Percentiles rank a stretch among this genome's conserved stretches.
phyloP scores from a whole-genome alignment of 768 basidiomycete species.

The Lepiota brunneoincarnata region DNA sequence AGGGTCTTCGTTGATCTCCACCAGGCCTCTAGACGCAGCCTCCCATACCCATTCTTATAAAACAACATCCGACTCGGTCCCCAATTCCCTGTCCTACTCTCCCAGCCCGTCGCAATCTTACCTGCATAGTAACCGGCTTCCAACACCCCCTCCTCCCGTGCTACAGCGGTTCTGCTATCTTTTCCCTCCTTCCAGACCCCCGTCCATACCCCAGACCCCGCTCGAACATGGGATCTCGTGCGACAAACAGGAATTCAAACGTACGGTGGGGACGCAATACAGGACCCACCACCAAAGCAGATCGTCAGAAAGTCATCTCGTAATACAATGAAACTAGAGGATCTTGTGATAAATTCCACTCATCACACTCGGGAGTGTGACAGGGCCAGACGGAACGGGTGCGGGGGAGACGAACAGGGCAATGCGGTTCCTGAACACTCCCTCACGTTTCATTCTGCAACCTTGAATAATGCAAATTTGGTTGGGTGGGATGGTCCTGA shows the following conservation, averaged over 20 bases:
- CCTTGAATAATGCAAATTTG: slow-evolving; percentile 29
- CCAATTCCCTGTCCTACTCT: too few relatives aligned
- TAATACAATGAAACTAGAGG: too few relatives aligned
- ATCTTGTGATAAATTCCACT: neutral
- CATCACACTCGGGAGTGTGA: neutral
- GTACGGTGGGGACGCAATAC: slow-evolving; percentile 29
- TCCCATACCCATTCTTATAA: too few relatives aligned
- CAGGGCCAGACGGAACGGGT: neutral
- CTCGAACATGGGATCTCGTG: slow-evolving; percentile 6
- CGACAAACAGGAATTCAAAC: slow-evolving; percentile 18
- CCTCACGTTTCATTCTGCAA: slow-evolving; percentile 15
- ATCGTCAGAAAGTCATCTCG: neutral
- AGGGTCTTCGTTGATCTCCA: too few relatives aligned
- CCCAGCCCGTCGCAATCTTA: too few relatives aligned
- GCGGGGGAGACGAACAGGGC: neutral
- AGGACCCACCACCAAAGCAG: slow-evolving; percentile 20
- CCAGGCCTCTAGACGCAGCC: too few relatives aligned
- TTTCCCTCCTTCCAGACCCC: neutral
- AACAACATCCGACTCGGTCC: too few relatives aligned
- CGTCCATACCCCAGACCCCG: neutral
- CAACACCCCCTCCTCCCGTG: neutral
- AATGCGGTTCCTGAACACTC: neutral
- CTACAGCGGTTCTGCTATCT: neutral
- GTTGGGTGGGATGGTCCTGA: slow-evolving; percentile 55
- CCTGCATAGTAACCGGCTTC: too few relatives aligned